These are phyloP conservation scores for Botrytis aclada DNA, from an alignment of 2,329 filamentous ascomycete species.

Conservation along the genomic window DNA sequence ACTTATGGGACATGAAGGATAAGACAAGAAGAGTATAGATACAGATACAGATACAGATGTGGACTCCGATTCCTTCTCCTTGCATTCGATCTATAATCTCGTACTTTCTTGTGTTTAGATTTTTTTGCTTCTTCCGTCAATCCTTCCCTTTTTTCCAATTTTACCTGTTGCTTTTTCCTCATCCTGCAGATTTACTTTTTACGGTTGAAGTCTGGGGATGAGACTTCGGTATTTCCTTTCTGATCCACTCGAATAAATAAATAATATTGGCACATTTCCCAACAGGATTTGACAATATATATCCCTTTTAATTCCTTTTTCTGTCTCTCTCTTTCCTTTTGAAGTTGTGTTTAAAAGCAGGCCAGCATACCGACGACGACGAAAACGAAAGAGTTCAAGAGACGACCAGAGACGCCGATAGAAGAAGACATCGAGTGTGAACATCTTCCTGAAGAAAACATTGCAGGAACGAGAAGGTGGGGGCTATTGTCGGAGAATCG, in stretches of 20 bases:
- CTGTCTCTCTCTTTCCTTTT: not conserved
- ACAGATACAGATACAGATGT: slow-evolving; percentile 5
- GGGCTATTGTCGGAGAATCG: not conserved
- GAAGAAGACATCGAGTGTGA: not conserved
- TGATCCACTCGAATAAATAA: slow-evolving; percentile 17
- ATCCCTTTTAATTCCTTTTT: not conserved
- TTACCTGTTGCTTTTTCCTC: not conserved
- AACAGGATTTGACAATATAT: slow-evolving; percentile 8
- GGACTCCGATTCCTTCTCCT: not conserved
- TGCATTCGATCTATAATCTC: not conserved
- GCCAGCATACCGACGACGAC: not conserved
- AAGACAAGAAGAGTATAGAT: not conserved
- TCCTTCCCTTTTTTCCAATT: not conserved
- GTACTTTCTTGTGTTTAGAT: slow-evolving; percentile 4
- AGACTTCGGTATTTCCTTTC: slow-evolving; percentile 15
- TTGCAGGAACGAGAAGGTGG: slow-evolving; percentile 1
- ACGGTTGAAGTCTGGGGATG: slow-evolving; percentile 11
- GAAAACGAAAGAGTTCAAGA: not conserved
- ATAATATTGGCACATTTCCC: slow-evolving; percentile 14
- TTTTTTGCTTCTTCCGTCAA: not conserved
- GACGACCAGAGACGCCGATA: not conserved
- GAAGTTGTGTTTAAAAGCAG: not conserved
- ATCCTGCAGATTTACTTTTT: not conserved
- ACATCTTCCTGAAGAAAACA: not conserved
- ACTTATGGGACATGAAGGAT: slow-evolving; percentile 9